Evolutionary conservation across 768 basidiomycete genomes (phyloP).

Genomic region (Peribolospora baueri): DNA sequence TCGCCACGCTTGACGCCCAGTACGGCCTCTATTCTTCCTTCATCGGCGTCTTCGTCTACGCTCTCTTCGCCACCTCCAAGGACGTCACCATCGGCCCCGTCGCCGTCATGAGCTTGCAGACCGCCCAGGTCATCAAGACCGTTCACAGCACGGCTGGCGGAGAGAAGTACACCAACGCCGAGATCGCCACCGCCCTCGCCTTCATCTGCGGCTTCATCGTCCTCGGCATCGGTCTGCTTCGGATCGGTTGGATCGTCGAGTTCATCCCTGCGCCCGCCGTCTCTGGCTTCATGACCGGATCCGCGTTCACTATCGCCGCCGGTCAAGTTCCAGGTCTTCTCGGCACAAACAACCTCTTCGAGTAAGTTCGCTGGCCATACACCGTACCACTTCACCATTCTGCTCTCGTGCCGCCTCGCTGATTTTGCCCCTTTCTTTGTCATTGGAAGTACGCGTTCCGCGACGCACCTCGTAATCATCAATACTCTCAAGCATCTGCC

Average conservation of each 20-base stretch:
- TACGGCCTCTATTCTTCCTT: conserved; percentile 90
- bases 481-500: conserved; percentile 54
- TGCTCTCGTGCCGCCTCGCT: too few species aligned
- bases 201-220: conserved; percentile 79
- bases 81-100: conserved; percentile 92
- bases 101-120: conserved; percentile 86
- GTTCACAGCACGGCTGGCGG: conserved; percentile 19
- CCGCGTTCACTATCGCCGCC: conserved; percentile 71
- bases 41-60: conserved; percentile 62
- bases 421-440: conserved; percentile 19
- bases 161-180: conserved; percentile 32
- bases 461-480: conserved; percentile 71
- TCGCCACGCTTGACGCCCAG: conserved; percentile 55
- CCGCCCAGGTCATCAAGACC: conserved; percentile 25
- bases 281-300: conserved; percentile 69
- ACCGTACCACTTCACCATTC: too few species aligned
- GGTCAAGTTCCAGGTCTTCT: conserved; percentile 53
- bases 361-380: not conserved
- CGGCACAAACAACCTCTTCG: conserved; percentile 28
- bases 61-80: conserved; percentile 92
- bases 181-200: conserved; percentile 63
- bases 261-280: conserved; percentile 60
- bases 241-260: conserved; percentile 83
- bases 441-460: conserved; percentile 35
- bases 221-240: conserved; percentile 62